Percentiles rank a stretch among this genome's conserved stretches.
phyloP scores from a whole-genome alignment of 148 eudicot species.

The Heliamphora exappendiculata region DNA sequence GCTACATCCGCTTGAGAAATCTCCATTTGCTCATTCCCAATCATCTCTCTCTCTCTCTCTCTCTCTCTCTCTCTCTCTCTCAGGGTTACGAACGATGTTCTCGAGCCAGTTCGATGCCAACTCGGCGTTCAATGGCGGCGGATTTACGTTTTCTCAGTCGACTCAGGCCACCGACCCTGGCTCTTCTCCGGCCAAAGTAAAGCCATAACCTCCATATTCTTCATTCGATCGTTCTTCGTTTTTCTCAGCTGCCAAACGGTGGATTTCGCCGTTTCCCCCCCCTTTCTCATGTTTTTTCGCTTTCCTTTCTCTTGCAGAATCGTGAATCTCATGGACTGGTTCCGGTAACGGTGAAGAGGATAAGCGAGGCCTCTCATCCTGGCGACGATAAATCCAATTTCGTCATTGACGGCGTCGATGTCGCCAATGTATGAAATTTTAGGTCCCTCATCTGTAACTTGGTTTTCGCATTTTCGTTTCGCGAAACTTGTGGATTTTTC shows the following conservation, averaged over 20 bases:
- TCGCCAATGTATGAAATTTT: conserved; percentile 40
- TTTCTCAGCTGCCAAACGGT: neutral
- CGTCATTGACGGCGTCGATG: conserved; percentile 55
- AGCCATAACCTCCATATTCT: neutral
- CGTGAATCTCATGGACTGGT: conserved; percentile 48
- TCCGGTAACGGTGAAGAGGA: conserved; percentile 79
- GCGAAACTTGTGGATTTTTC: neutral
- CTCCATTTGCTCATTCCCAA: neutral
- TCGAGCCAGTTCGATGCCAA: conserved; percentile 44
- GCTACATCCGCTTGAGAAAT: neutral
- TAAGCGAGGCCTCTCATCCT: conserved; percentile 62
- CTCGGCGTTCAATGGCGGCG: conserved; percentile 39
- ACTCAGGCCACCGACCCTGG: conserved; percentile 36
- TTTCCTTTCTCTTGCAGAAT: conserved; percentile 28
- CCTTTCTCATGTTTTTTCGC: neutral
- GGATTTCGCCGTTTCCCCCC: neutral
- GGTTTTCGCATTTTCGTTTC: neutral
- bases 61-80: neutral
- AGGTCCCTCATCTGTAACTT: neutral
- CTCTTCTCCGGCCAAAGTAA: conserved; percentile 47
- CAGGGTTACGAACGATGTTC: conserved; percentile 29
- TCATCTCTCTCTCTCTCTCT: conserved; percentile 3
- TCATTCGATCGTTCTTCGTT: neutral
- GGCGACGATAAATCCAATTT: conserved; percentile 58
- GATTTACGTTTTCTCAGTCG: conserved; percentile 56